A percentile compares a stretch with the other conserved stretches of the same genome.
Conservation (phyloP, 23 red algal species). For the Pyropia haitanensis region DNA sequence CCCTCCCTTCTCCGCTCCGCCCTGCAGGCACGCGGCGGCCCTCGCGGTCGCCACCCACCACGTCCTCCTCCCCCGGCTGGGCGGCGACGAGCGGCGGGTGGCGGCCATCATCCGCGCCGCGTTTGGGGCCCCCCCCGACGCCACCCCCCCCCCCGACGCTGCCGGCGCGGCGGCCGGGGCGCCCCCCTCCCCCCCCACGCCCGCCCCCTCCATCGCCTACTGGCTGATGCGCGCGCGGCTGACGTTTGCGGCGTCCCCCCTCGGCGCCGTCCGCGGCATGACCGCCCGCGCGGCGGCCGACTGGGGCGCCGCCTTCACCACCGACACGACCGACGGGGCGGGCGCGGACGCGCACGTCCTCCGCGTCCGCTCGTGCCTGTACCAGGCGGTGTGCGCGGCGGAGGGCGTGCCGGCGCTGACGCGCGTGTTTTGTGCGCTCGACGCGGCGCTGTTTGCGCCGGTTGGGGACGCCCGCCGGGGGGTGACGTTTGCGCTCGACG, state of each 20-base stretch:
- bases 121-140: conserved; percentile 27
- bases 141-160: neutral
- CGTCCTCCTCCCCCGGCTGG: conserved; percentile 40
- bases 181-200: neutral
- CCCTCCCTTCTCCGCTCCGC: no score
- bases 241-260: conserved; percentile 36
- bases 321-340: conserved; percentile 5
- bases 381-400: conserved; percentile 37
- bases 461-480: conserved; percentile 21
- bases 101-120: conserved; percentile 38
- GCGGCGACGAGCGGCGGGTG: conserved; percentile 24
- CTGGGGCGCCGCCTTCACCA: conserved; percentile 49
- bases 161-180: neutral
- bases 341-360: conserved; percentile 10
- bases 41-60: conserved; percentile 69
- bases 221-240: conserved; percentile 48
- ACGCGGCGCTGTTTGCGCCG: conserved; percentile 45
- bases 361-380: conserved; percentile 43
- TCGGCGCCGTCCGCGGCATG: conserved; percentile 33
- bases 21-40: conserved; percentile 21
- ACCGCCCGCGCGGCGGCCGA: conserved; percentile 39
- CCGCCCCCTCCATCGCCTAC: conserved; percentile 10
- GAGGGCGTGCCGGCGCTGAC: conserved; percentile 64
- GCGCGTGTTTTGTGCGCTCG: conserved; percentile 68
- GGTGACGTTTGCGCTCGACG: conserved; percentile 37